phyloP scores from a whole-genome alignment of 2,329 filamentous ascomycete species.

The Venturia effusa region DNA sequence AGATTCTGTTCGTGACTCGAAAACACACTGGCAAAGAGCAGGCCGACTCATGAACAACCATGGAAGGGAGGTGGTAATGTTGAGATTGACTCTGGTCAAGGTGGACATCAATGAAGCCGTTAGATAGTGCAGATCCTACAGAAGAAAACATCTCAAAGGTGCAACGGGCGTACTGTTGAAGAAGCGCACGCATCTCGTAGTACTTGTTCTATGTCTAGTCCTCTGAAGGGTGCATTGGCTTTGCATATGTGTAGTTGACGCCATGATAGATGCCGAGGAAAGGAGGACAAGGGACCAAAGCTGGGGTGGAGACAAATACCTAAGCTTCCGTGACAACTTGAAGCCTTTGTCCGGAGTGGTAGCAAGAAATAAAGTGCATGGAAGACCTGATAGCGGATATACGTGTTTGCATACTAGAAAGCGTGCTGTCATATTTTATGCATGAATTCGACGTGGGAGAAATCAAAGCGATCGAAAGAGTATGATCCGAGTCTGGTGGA shows the following conservation, averaged over 20 bases:
- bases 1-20: neutral
- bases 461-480: neutral
- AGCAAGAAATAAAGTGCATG: neutral
- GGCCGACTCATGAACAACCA: neutral
- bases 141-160: neutral
- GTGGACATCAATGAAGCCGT: neutral
- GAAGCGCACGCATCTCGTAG: neutral
- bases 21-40: neutral
- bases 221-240: too few species aligned
- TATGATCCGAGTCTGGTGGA: neutral
- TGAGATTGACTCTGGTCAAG: neutral
- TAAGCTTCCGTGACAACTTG: neutral
- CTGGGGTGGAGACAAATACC: neutral
- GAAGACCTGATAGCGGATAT: neutral
- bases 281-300: neutral
- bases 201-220: neutral
- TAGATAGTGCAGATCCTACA: neutral
- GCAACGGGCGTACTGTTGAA: neutral
- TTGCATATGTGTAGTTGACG: too few species aligned
- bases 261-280: neutral
- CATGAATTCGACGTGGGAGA: neutral
- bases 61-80: neutral
- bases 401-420: neutral
- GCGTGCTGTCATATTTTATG: neutral
- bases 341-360: neutral